phyloP scores from a whole-genome alignment of 345 rosid genomes.

The Moringa oleifera region DNA sequence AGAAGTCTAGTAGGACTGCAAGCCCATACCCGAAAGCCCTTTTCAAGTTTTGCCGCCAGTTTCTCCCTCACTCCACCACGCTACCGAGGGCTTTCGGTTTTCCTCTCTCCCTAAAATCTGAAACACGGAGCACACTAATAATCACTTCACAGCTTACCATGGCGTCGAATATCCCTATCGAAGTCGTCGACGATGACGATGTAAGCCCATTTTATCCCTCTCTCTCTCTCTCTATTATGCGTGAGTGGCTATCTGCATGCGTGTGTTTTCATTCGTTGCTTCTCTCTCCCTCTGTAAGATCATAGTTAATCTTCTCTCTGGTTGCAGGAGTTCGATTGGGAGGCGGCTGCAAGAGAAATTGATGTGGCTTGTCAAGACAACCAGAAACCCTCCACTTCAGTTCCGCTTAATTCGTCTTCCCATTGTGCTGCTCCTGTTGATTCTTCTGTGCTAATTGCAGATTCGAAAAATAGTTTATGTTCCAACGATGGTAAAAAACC shows the following conservation, averaged over 20 bases:
- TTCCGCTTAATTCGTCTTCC: conserved; percentile 9
- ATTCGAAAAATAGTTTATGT: background rate
- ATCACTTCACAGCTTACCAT: conserved; percentile 13
- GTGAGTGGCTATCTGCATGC: background rate
- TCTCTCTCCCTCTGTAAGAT: background rate
- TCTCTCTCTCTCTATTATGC: conserved; percentile 9
- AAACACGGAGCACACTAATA: background rate
- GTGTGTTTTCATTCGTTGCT: background rate
- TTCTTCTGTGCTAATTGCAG: background rate
- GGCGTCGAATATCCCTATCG: conserved; percentile 32
- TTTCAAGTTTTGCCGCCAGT: background rate
- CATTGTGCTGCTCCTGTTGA: conserved; percentile 18
- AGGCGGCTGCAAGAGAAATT: conserved; percentile 83
- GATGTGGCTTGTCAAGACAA: conserved; percentile 52
- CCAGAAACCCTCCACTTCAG: conserved; percentile 26
- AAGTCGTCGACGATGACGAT: conserved; percentile 44
- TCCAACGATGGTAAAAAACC: conserved; percentile 15
- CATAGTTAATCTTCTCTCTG: background rate
- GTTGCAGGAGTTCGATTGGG: conserved; percentile 80
- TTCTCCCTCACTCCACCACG: background rate
- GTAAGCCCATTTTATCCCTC: conserved; percentile 21
- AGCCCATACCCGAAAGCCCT: no score
- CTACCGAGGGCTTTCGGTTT: background rate
- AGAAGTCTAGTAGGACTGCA: no score
- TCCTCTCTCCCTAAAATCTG: background rate